These are phyloP conservation scores for Parsonsia alboflavescens DNA, from an alignment of 257 asterid genomes.

Conservation along the genomic window DNA sequence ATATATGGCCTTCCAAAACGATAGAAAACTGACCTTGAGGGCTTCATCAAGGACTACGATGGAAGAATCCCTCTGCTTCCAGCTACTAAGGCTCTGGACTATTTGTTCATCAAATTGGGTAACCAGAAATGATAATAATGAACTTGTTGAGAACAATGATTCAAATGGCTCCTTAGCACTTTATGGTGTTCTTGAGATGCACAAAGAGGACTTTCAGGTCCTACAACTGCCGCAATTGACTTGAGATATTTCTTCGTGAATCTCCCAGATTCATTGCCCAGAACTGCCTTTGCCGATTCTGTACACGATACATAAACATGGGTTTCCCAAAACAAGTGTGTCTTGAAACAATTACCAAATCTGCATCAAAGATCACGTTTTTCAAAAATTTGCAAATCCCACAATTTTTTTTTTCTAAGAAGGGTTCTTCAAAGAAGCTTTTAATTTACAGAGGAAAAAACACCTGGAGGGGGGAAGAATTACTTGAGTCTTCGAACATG, in stretches of 20 bases:
- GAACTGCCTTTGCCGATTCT: neutral
- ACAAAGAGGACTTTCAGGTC: neutral
- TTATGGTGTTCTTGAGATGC: neutral
- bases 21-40: neutral
- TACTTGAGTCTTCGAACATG: neutral
- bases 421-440: too few relatives aligned
- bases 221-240: neutral
- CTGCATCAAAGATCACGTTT: neutral
- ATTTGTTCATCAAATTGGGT: neutral
- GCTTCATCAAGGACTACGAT: neutral
- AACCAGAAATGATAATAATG: neutral
- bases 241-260: slow-evolving; percentile 1
- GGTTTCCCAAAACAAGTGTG: neutral
- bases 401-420: too few relatives aligned
- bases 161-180: neutral
- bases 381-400: too few relatives aligned
- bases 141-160: slow-evolving; percentile 1
- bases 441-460: too few relatives aligned
- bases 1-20: too few relatives aligned
- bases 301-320: neutral
- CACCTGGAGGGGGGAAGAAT: neutral
- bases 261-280: neutral
- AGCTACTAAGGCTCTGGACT: neutral
- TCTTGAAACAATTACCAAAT: slow-evolving; percentile 4
- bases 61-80: neutral